Conservation (phyloP, 495 filamentous ascomycete genomes). For the Trichoderma reesei region DNA sequence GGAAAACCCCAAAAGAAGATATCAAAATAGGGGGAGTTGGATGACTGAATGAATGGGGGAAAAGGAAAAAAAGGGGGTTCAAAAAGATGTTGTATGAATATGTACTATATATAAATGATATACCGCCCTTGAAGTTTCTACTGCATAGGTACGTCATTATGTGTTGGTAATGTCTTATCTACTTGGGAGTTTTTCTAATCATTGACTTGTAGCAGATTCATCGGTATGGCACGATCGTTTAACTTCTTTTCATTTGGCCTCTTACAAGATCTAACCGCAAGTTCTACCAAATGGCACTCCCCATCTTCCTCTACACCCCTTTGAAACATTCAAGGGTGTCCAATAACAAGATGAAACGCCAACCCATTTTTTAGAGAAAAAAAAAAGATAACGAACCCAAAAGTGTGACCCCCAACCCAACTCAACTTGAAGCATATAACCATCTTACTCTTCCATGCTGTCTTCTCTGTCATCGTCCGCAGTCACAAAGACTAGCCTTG, state of each 20-base stretch:
- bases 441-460: slow-evolving; percentile 17
- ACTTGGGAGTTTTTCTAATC: not conserved
- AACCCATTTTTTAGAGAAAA: not conserved
- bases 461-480: slow-evolving; percentile 28
- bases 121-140: not conserved
- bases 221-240: not conserved
- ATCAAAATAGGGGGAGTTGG: too few relatives aligned
- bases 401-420: not conserved
- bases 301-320: not conserved
- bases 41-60: not conserved
- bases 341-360: not conserved
- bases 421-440: too few relatives aligned
- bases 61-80: not conserved
- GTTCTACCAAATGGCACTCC: slow-evolving; percentile 9
- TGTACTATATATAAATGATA: slow-evolving; percentile 7
- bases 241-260: not conserved
- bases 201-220: not conserved
- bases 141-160: too few relatives aligned
- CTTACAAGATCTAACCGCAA: slow-evolving; percentile 1
- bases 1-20: not conserved
- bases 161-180: too few relatives aligned
- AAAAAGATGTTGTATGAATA: slow-evolving; percentile 9
- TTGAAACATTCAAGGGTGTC: not conserved
- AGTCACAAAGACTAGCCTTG: slow-evolving; percentile 68
- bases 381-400: not conserved